Base-by-base conservation (phyloP, 371 early-diverging fungal species). In the Neoconidiobolus thromboides region DNA sequence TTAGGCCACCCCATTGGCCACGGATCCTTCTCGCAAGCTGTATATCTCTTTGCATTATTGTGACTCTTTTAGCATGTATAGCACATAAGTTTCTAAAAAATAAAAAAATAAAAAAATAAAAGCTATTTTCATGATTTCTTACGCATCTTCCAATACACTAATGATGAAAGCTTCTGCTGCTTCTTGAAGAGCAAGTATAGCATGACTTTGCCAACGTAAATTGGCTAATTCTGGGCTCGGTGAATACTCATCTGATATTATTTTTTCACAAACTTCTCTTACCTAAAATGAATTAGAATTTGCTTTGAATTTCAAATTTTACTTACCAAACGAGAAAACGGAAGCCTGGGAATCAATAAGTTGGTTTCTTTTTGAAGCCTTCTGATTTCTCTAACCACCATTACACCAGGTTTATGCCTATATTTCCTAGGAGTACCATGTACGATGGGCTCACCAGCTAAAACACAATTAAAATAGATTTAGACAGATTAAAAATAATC, bases 41-140 rank as follows among this genome's bases (percentile, higher is more conserved):
- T 51, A 96, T 85, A 69, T 96, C 97, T 56, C 82, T 81, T 52
- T 83, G 82, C 87, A 92, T 87, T 9, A 95, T 66, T 0, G 97
- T 96, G 10, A 94, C 94, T 37, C 97, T 76, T 69, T 89, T 93
- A 2, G 93, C 94, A 65, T 96, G 96, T 53, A 91, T 83, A 0
- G 95, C 93, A 65, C 93, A 94, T 39, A 88, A 75, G 64, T 89
- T 91, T 1, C 82, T 83, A 68, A 43, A 58, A 46, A 9, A 9
- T 46, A 53, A 52, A 36, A 60, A 7, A 10, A 36, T 26, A 38
- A 48, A 12, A 9, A 50, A 43, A 52, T 10, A 12, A 14, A 10
- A 4, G n/a, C 5, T 5, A n/a, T 7, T 41, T 5, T 40, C 36
- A 43, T 14, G 26, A 60, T 46, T 26, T 79, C 81, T 70, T 78